A percentile compares a stretch with the other conserved stretches of the same genome.
Conservation (phyloP, 2,329 filamentous ascomycete species). For the Celoporthe dispersa region DNA sequence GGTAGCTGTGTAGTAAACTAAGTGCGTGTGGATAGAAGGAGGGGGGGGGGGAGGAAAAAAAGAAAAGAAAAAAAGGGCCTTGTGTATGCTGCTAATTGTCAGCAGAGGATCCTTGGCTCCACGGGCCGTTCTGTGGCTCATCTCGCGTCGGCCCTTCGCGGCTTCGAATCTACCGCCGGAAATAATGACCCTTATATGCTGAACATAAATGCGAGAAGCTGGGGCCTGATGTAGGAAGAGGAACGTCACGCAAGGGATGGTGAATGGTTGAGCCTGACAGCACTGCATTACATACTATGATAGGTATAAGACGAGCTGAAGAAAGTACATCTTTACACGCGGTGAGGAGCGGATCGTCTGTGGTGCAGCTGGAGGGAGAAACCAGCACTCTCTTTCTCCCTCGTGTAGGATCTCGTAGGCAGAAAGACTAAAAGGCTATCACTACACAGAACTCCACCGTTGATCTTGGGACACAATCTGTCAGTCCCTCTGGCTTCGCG, state of each 20-base stretch:
- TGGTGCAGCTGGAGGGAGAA: not conserved
- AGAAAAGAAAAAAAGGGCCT: not conserved
- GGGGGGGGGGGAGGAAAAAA: too few relatives aligned
- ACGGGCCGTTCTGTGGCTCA: not conserved
- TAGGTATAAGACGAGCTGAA: not conserved
- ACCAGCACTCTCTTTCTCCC: not conserved
- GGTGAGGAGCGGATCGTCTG: not conserved
- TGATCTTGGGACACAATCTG: not conserved
- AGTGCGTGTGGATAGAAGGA: too few relatives aligned
- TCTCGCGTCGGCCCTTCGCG: not conserved
- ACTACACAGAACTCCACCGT: not conserved
- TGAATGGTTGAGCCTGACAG: not conserved
- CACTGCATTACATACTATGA: not conserved
- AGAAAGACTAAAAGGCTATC: not conserved
- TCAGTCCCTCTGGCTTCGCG: not conserved
- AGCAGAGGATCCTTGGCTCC: not conserved
- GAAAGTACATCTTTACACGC: not conserved
- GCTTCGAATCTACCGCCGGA: not conserved
- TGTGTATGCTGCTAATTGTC: not conserved
- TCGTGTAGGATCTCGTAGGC: not conserved
- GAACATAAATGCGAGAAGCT: not conserved
- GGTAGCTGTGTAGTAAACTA: too few relatives aligned
- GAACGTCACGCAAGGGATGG: not conserved
- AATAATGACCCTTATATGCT: not conserved
- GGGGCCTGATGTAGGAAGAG: not conserved